Evolutionary conservation across 805 yeast genomes (phyloP).

Genomic region (Schwanniomyces occidentalis): DNA sequence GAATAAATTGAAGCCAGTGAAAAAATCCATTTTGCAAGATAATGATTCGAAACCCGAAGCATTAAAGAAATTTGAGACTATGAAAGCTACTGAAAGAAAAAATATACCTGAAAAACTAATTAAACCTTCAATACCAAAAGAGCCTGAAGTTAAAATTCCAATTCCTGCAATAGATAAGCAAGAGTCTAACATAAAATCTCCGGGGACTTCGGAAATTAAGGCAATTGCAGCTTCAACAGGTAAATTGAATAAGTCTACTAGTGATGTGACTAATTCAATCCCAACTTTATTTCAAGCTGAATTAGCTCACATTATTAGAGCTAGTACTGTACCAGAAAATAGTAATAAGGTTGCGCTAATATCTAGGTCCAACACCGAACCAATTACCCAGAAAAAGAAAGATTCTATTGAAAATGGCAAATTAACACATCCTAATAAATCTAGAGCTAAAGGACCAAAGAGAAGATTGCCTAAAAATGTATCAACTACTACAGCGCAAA

Average conservation of each 20-base stretch:
- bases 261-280: background rate
- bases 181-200: no score
- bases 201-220: no score
- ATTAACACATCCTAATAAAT: slow-evolving; percentile 46
- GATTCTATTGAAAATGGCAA: no score
- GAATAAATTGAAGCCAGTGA: slow-evolving; percentile 15
- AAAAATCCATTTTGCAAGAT: slow-evolving; percentile 11
- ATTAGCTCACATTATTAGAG: slow-evolving; percentile 27
- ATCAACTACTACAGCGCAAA: background rate
- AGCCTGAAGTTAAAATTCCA: background rate
- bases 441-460: slow-evolving; percentile 53
- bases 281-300: slow-evolving; percentile 16
- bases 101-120: background rate
- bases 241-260: no score
- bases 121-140: background rate
- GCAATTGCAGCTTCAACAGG: no score
- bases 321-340: slow-evolving; percentile 26
- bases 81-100: slow-evolving; percentile 8
- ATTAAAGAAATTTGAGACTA: slow-evolving; percentile 13
- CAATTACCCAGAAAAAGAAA: no score
- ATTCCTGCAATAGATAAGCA: background rate
- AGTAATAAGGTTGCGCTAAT: no score
- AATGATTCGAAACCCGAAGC: slow-evolving; percentile 25
- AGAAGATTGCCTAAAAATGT: slow-evolving; percentile 43
- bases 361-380: slow-evolving; percentile 18